Evolutionary conservation across 176 grass and related monocot species (phyloP), one percentile per base, ranked within the genome.

Genomic region (Ampelocalamus luodianensis): DNA sequence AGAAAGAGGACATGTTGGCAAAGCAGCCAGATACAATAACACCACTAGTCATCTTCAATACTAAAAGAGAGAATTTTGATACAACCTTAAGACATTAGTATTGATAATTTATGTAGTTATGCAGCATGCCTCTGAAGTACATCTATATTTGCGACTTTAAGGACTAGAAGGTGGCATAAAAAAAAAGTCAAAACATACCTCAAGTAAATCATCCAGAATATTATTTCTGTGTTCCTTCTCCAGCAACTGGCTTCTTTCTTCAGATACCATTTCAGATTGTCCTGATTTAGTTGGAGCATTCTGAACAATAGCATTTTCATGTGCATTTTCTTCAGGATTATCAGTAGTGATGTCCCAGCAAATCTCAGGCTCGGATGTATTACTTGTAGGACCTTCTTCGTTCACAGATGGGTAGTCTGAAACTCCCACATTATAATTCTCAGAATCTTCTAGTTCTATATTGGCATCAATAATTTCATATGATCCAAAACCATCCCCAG

Each of bases 201-300:
- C 96, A 42, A 99, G 91, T 81, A 97, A 85, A 92, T 98, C 91
- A 91, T 95, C 91, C 26, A 98, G 85, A 92, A 98, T 85, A 74
- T 90, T 89, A 86, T 93, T 97, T 74, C 95, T 93, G 56, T 95
- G 95, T 71, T 95, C 93, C 67, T 90, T 95, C 65, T 95, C 92
- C 84, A 99, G 81, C 50, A 99, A 88, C 72, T 63, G 83, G 80
- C 96, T 96, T 96, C 96, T 93, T 82, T 94, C 87, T 67, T 88
- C 88, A 75, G 79, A 5, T 83, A 79, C 40, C 37, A 24, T 65
- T 78, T 64, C 50, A 51, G 72, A 36, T 55, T 93, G 79, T 24
- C 53, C 65, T 70, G 73, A 77, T 91, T 89, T 86, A 83, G 81
- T 65, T 54, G 83, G 58, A 82, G 48, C 60, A 61, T 86, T 83